Conservation (phyloP, 1,139 yeast species). For the Meyerozyma guilliermondii region DNA sequence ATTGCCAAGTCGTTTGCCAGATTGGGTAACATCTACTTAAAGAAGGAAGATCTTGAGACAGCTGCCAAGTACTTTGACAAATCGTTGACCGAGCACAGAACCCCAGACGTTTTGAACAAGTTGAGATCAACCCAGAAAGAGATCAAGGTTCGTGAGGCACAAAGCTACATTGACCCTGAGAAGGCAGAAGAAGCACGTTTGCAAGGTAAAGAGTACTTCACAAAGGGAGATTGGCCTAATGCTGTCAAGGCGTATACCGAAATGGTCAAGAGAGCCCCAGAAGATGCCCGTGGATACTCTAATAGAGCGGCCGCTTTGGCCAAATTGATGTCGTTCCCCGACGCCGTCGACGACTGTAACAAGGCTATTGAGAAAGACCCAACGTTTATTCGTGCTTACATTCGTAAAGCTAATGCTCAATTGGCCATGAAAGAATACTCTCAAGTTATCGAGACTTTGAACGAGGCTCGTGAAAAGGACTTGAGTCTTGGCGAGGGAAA, state of each 20-base stretch:
- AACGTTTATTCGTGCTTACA: slow-evolving; percentile 85
- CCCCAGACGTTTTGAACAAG: slow-evolving; percentile 87
- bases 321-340: slow-evolving; percentile 95
- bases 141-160: slow-evolving; percentile 70
- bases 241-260: slow-evolving; percentile 95
- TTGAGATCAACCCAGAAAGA: slow-evolving; percentile 85
- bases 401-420: slow-evolving; percentile 94
- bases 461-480: slow-evolving; percentile 73
- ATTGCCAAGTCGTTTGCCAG: slow-evolving; percentile 93
- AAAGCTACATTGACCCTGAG: slow-evolving; percentile 78
- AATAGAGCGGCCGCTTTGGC: slow-evolving; percentile 97
- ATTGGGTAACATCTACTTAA: slow-evolving; percentile 77
- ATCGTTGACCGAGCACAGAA: slow-evolving; percentile 94
- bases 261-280: slow-evolving; percentile 93
- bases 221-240: slow-evolving; percentile 92
- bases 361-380: slow-evolving; percentile 87
- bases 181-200: slow-evolving; percentile 95
- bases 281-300: slow-evolving; percentile 94
- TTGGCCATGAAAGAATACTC: slow-evolving; percentile 86
- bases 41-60: slow-evolving; percentile 62
- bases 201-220: slow-evolving; percentile 84
- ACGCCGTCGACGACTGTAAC: slow-evolving; percentile 90
- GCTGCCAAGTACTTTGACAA: slow-evolving; percentile 83
- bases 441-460: slow-evolving; percentile 76
- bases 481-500: slow-evolving; percentile 51